Conservation (phyloP, 2,329 filamentous ascomycete genomes). For the Colletotrichum tofieldiae region DNA sequence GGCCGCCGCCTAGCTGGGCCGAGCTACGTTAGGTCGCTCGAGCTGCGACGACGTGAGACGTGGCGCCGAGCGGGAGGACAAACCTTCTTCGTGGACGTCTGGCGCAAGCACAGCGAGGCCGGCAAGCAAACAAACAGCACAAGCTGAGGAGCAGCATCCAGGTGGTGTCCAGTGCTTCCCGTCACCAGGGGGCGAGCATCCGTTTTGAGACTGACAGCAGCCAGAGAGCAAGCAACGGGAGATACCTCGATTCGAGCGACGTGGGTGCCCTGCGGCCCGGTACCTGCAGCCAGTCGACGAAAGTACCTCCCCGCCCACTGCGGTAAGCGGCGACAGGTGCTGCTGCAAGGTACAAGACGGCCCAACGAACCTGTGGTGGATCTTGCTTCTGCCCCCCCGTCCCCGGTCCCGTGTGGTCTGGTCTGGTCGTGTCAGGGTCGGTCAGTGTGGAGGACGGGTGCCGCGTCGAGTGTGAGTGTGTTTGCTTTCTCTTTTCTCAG, state of each 20-base stretch:
- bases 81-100: neutral
- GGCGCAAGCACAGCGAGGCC: neutral
- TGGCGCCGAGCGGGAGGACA: slow-evolving; percentile 9
- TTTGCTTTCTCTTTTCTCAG: neutral
- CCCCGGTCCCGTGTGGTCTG: neutral
- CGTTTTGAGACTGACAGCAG: neutral
- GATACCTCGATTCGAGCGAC: neutral
- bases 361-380: slow-evolving; percentile 38
- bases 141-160: slow-evolving; percentile 3
- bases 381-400: neutral
- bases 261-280: slow-evolving; percentile 11
- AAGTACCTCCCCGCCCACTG: slow-evolving; percentile 13
- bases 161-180: slow-evolving; percentile 14
- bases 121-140: neutral
- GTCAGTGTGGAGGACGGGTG: neutral
- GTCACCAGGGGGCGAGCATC: neutral
- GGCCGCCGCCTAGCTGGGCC: neutral
- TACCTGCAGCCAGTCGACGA: slow-evolving; percentile 16
- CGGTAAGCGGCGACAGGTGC: slow-evolving; percentile 13
- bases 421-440: neutral
- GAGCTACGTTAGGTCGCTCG: neutral
- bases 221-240: slow-evolving; percentile 7
- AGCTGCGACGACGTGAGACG: slow-evolving; percentile 16
- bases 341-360: slow-evolving; percentile 34
- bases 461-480: neutral